Conservation (phyloP, 2,329 filamentous ascomycete genomes). For the Ophioceras dolichostomum region DNA sequence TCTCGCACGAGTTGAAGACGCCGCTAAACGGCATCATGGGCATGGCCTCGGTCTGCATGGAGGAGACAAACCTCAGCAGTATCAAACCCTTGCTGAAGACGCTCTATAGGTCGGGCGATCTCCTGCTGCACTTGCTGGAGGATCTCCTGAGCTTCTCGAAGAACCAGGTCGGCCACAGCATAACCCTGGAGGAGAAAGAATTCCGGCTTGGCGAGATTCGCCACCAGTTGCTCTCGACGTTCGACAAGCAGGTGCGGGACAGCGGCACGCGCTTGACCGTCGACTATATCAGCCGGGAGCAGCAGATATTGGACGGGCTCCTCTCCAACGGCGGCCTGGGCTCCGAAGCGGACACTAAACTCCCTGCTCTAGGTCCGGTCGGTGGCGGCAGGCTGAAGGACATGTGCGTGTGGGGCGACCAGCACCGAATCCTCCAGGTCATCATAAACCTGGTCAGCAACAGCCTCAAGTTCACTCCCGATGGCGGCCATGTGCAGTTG, state of each 20-base stretch:
- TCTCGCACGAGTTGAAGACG: constrained; percentile 78
- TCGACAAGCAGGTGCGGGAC: constrained; percentile 80
- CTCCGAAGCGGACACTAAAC: constrained; percentile 21
- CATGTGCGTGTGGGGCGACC: constrained; percentile 86
- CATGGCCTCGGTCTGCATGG: constrained; percentile 89
- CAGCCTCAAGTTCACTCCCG: constrained; percentile 79
- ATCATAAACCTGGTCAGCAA: constrained; percentile 90
- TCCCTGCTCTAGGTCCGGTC: constrained; percentile 50
- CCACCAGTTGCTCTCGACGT: constrained; percentile 73
- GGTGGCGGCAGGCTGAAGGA: constrained; percentile 63
- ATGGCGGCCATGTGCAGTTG: constrained; percentile 62
- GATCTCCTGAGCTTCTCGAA: constrained; percentile 89
- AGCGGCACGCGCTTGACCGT: constrained; percentile 63
- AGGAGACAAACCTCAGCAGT: constrained; percentile 65
- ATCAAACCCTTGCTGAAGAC: constrained; percentile 78
- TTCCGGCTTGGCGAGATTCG: constrained; percentile 76
- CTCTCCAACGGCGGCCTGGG: constrained; percentile 16
- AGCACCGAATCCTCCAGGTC: constrained; percentile 83
- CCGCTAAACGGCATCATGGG: constrained; percentile 92
- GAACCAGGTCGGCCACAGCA: constrained; percentile 80
- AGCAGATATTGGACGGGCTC: too few relatives aligned
- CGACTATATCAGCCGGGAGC: constrained; percentile 46
- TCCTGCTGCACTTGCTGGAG: constrained; percentile 75
- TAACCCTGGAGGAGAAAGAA: constrained; percentile 72
- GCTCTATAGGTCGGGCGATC: constrained; percentile 74